Evolutionary conservation across 805 yeast species (phyloP), one percentile per base, ranked within the genome.

Genomic region (Vanderwaltozyma polyspora): DNA sequence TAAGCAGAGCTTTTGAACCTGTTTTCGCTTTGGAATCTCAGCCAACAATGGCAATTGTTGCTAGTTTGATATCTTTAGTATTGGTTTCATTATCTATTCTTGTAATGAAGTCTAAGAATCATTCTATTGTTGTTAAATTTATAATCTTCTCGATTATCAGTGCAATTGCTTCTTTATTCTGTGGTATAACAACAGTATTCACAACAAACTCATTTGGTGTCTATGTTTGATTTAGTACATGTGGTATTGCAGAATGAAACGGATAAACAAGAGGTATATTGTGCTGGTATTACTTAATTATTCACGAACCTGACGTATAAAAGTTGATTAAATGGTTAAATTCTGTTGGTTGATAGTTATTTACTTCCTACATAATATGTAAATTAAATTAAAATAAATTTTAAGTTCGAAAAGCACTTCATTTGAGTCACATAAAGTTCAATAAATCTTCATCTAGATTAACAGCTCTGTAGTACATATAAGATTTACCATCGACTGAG

Each of bases 361-460:
- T n/a, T n/a, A n/a, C n/a, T n/a, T n/a, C n/a, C n/a, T n/a, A n/a
- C n/a, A n/a, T n/a, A n/a, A n/a, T n/a, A n/a, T n/a, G n/a, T n/a
- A n/a, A n/a, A n/a, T n/a, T n/a, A n/a, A n/a, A n/a, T n/a, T n/a
- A n/a, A n/a, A n/a, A n/a, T n/a, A n/a, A n/a, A n/a, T n/a, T n/a
- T n/a, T n/a, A n/a, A n/a, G n/a, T n/a, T n/a, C n/a, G n/a, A n/a
- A n/a, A n/a, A n/a, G n/a, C n/a, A n/a, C n/a, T n/a, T n/a, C n/a
- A n/a, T n/a, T n/a, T n/a, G n/a, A n/a, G n/a, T n/a, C n/a, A 14
- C 22, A 16, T 16, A 22, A 27, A 40, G 30, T 58, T 59, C 36
- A 67, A 52, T 37, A 65, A 62, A 49, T 74, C 77, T 34, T 64
- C 61, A 29, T n/a, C n/a, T n/a, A n/a, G n/a, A n/a, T n/a, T n/a